Evolutionary conservation across 2,329 filamentous ascomycete genomes (phyloP), one percentile per base, ranked within the genome.

Genomic region (Cordyceps cateniannulata): DNA sequence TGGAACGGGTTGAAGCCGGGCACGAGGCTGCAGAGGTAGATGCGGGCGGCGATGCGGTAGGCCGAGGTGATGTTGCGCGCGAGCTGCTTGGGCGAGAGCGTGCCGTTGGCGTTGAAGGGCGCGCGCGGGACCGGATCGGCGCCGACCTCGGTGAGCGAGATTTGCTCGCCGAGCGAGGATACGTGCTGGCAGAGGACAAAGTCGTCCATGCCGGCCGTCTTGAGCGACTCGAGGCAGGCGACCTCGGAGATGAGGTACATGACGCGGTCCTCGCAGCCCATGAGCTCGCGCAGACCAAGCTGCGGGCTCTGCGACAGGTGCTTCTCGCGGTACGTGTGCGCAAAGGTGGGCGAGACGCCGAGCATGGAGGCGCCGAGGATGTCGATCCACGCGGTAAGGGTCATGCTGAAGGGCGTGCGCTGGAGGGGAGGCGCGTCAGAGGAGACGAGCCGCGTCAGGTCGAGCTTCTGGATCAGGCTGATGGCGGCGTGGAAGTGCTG

Each of bases 191-290:
- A 97, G 49, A 98, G 85, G 55, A 86, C 85, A 65, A 95, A 87
- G 69, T 95, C 88, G 67, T 96, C 90, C 78, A 95, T 91, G 67
- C 89, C 90, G 63, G 89, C 85, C 44, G 81, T 78, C 80, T 95
- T 96, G 65, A 97, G 84, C 3, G 90, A 89, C 73, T 98, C 95
- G 58, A 99, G 85, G 75, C 95, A 98, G 59, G 93, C 91, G 68
- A 98, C 96, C 77, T 99, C 95, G 2, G 92, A 96, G 72, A 99
- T 96, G 68, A 98, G 81, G 74, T 96, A 98, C 92, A 99, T 97
- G 75, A 98, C 89, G 24, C 87, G 86, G 76, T 99, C 95, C 65
- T 98, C 93, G 74, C 95, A 98, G 67, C 95, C 95, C 93, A 98
- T 98, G 56, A 98, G 83, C 77, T 96, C 92, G 58, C 89, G 87